phyloP scores from a whole-genome alignment of 169 alveolate genomes.

The Amoebophrya sp. region DNA sequence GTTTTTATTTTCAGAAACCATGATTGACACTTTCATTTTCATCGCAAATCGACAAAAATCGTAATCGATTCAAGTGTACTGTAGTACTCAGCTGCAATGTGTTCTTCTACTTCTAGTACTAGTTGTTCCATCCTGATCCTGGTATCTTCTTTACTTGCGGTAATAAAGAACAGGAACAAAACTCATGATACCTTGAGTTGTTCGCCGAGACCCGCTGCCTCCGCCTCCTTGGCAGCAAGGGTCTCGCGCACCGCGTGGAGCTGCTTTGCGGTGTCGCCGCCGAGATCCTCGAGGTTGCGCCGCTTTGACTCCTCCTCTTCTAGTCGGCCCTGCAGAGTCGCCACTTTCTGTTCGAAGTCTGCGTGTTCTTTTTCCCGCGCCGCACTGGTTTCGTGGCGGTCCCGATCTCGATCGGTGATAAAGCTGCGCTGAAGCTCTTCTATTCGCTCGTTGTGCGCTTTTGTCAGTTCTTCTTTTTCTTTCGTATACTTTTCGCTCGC shows the following conservation, averaged over 20 bases:
- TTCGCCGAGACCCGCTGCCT: neutral
- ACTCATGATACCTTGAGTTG: neutral
- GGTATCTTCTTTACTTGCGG: no score
- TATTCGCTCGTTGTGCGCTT: neutral
- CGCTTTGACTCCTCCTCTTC: neutral
- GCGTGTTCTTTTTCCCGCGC: neutral
- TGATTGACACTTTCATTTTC: no score
- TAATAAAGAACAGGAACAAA: no score
- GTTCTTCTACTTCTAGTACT: no score
- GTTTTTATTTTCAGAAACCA: no score
- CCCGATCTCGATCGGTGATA: neutral
- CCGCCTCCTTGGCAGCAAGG: neutral
- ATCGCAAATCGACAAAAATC: no score
- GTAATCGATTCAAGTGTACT: no score
- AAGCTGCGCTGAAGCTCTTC: neutral
- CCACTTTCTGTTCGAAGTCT: neutral
- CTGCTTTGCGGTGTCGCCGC: conserved; percentile 14
- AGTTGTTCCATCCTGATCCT: no score
- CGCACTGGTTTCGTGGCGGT: neutral
- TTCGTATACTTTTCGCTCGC: neutral
- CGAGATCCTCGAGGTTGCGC: neutral
- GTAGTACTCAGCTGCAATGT: no score
- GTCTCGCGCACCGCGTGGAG: neutral
- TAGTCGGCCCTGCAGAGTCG: neutral
- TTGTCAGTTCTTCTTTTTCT: neutral